These are phyloP conservation scores for Aulographum hederae DNA, from an alignment of 2,329 filamentous ascomycete genomes.

Conservation along the genomic window DNA sequence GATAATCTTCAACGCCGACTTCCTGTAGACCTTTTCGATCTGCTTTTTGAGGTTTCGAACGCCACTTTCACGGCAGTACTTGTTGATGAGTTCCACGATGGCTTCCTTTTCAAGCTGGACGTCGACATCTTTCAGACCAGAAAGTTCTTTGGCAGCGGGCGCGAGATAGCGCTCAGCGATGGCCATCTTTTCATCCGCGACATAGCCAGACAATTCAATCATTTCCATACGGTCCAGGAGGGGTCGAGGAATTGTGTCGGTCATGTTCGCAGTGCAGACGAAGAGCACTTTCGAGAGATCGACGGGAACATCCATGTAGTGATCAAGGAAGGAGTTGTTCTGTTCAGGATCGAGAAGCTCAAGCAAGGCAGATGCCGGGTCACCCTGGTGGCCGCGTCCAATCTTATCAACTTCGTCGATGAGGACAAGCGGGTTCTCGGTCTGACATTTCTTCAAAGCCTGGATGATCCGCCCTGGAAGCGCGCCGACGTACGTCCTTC, in stretches of 20 bases:
- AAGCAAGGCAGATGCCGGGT: constrained; percentile 83
- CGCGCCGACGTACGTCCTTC: constrained; percentile 89
- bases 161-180: constrained; percentile 88
- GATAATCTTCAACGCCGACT: constrained; percentile 92
- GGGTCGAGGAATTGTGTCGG: constrained; percentile 88
- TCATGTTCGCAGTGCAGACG: constrained; percentile 98
- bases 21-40: constrained; percentile 97
- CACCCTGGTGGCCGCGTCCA: constrained; percentile 86
- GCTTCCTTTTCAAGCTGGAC: constrained; percentile 75
- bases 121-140: constrained; percentile 75
- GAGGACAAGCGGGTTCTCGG: constrained; percentile 87
- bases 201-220: constrained; percentile 89
- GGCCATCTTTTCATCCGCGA: constrained; percentile 96
- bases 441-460: constrained; percentile 96
- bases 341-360: constrained; percentile 94
- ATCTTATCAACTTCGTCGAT: constrained; percentile 99
- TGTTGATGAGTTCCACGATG: constrained; percentile 94
- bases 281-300: constrained; percentile 96
- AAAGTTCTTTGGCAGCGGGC: constrained; percentile 84
- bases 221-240: constrained; percentile 95
- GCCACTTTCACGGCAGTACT: constrained; percentile 91
- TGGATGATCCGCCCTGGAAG: constrained; percentile 94
- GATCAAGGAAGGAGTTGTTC: constrained; percentile 91
- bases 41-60: constrained; percentile 98
- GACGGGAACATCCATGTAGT: constrained; percentile 96